A percentile compares a stretch with the other conserved stretches of the same genome.
These are phyloP conservation scores for Plectosphaerella cucumerina DNA, from an alignment of 2,329 filamentous ascomycete species.

Conservation along the genomic window DNA sequence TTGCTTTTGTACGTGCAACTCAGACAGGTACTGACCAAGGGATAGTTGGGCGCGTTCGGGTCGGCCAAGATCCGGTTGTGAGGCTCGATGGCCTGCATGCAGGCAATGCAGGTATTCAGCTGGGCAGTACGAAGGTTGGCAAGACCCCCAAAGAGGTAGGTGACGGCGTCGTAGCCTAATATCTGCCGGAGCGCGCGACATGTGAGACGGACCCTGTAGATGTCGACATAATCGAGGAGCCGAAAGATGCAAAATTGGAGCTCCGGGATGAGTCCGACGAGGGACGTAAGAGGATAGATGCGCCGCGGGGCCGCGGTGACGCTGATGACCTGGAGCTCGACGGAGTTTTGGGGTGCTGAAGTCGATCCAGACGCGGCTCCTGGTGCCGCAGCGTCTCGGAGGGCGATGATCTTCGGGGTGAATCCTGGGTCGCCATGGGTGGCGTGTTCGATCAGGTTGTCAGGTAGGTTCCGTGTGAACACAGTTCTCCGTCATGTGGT, in stretches of 20 bases:
- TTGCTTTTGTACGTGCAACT: slow-evolving; percentile 27
- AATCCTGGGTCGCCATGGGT: too few species aligned
- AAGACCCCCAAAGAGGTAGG: slow-evolving; percentile 28
- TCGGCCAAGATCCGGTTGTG: slow-evolving; percentile 25
- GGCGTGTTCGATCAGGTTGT: too few species aligned
- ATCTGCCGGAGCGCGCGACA: slow-evolving; percentile 29
- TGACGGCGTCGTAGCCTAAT: slow-evolving; percentile 29
- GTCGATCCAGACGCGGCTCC: too few species aligned
- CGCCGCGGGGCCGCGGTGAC: too few species aligned
- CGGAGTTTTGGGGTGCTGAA: not conserved
- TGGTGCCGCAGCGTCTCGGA: too few species aligned
- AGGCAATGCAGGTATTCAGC: slow-evolving; percentile 34
- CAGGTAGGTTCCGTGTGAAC: too few species aligned
- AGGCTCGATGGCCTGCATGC: slow-evolving; percentile 27
- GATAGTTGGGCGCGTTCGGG: slow-evolving; percentile 23
- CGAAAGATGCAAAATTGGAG: slow-evolving; percentile 34
- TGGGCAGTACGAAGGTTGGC: slow-evolving; percentile 22
- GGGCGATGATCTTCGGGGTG: too few species aligned
- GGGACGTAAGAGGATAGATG: not conserved
- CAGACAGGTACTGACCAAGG: slow-evolving; percentile 34
- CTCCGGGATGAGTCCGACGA: slow-evolving; percentile 35
- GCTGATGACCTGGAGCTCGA: too few species aligned
- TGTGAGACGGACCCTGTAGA: slow-evolving; percentile 37
- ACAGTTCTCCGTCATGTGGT: too few species aligned
- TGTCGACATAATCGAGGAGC: slow-evolving; percentile 36